Percentiles rank a stretch among this genome's conserved stretches.
phyloP scores from a whole-genome alignment of 768 basidiomycete genomes.

The Neoboletus brunneissimus region DNA sequence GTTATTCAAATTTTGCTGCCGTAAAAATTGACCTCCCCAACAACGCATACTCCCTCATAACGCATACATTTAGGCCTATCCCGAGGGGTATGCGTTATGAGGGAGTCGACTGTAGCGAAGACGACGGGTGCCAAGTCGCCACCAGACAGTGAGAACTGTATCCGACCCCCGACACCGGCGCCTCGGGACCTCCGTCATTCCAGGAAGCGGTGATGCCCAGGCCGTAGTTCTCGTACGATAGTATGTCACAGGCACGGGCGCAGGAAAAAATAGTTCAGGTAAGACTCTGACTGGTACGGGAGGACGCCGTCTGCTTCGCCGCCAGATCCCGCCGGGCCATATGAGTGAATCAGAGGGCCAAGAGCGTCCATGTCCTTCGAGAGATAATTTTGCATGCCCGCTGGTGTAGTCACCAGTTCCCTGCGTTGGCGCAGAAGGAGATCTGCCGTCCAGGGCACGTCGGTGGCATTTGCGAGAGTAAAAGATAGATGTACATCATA shows the following conservation, averaged over 20 bases:
- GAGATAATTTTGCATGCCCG: background rate
- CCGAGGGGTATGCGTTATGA: too few species aligned
- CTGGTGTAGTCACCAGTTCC: conserved; percentile 1
- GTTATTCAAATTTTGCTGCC: too few species aligned
- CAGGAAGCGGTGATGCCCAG: conserved; percentile 10
- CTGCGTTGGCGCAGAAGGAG: conserved; percentile 1
- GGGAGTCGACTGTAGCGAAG: too few species aligned
- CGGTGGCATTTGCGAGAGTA: background rate
- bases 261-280: background rate
- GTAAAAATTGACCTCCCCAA: too few species aligned
- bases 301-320: conserved; percentile 5
- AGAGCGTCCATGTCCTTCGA: conserved; percentile 1
- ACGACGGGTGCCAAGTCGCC: conserved; percentile 10
- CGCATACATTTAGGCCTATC: too few species aligned
- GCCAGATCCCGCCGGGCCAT: conserved; percentile 3
- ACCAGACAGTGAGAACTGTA: conserved; percentile 11
- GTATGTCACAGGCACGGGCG: conserved; percentile 6
- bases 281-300: conserved; percentile 8
- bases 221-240: conserved; percentile 9
- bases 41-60: too few species aligned
- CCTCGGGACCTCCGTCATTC: conserved; percentile 2
- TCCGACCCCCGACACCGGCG: conserved; percentile 1
- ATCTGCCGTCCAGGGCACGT: background rate
- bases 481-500: background rate
- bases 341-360: background rate